Percentiles rank a stretch among this genome's conserved stretches.
phyloP scores from a whole-genome alignment of 805 yeast genomes.

The Candida oleophila region DNA sequence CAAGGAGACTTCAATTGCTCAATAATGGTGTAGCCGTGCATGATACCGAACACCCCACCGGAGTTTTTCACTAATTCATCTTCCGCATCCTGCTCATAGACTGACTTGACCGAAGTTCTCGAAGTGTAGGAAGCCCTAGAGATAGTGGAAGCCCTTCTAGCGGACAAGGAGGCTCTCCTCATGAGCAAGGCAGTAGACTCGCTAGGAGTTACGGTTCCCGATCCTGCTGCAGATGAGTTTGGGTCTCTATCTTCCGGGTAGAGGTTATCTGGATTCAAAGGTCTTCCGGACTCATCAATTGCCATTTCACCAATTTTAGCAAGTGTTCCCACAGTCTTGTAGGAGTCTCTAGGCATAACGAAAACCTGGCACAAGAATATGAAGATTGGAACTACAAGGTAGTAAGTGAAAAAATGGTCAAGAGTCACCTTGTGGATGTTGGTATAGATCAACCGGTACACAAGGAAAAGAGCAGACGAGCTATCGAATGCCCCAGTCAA shows the following conservation, averaged over 20 bases:
- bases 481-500: slow-evolving; percentile 94
- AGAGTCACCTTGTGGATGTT: slow-evolving; percentile 42
- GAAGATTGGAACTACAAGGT: slow-evolving; percentile 74
- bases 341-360: slow-evolving; percentile 78
- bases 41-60: slow-evolving; percentile 74
- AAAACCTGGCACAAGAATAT: slow-evolving; percentile 70
- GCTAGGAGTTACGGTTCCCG: slow-evolving; percentile 4
- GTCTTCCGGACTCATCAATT: slow-evolving; percentile 66
- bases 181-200: slow-evolving; percentile 31
- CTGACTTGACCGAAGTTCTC: slow-evolving; percentile 51
- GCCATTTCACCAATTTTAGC: slow-evolving; percentile 73
- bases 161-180: slow-evolving; percentile 27
- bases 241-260: slow-evolving; percentile 30
- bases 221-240: slow-evolving; percentile 14
- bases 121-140: slow-evolving; percentile 33
- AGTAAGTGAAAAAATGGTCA: slow-evolving; percentile 60
- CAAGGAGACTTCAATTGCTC: slow-evolving; percentile 62
- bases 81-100: slow-evolving; percentile 67
- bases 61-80: slow-evolving; percentile 48
- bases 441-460: slow-evolving; percentile 67
- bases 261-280: slow-evolving; percentile 47
- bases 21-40: slow-evolving; percentile 60
- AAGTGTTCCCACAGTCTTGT: slow-evolving; percentile 67
- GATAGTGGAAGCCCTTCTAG: slow-evolving; percentile 31
- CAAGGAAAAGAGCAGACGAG: slow-evolving; percentile 81